Percentiles rank a stretch among this genome's conserved stretches.
phyloP scores from a whole-genome alignment of 2,329 filamentous ascomycete species.

The Pseudogymnoascus sp. region DNA sequence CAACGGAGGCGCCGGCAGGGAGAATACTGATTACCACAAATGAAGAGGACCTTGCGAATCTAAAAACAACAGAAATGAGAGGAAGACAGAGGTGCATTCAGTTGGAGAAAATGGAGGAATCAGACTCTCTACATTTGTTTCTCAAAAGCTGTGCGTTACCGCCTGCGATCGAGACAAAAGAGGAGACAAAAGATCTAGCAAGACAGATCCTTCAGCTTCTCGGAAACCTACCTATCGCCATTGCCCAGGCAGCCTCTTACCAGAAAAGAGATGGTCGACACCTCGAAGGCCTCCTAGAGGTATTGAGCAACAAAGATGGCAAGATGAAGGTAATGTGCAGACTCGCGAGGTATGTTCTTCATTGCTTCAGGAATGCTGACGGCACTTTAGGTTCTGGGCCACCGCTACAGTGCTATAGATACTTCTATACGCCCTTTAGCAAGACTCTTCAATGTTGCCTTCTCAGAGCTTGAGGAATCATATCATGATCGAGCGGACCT shows the following conservation, averaged over 20 bases:
- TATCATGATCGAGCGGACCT: not conserved
- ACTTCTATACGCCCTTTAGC: not conserved
- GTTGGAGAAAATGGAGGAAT: not conserved
- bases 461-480: not conserved
- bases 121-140: not conserved
- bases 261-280: not conserved
- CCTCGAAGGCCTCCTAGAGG: not conserved
- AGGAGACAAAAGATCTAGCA: conserved; percentile 14
- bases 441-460: not conserved
- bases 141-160: not conserved
- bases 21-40: not conserved
- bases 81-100: not conserved
- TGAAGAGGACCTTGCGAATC: not conserved
- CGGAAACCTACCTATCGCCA: conserved; percentile 27
- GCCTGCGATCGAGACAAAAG: not conserved
- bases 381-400: not conserved
- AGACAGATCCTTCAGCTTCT: conserved; percentile 19
- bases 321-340: not conserved
- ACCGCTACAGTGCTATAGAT: not conserved
- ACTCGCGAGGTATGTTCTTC: not conserved
- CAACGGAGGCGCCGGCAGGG: not conserved
- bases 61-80: not conserved
- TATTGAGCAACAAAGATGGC: not conserved
- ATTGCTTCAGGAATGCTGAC: not conserved
- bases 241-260: conserved; percentile 17